Conservation (phyloP, 106 monocot species). For the Phalaenopsis aphrodite region DNA sequence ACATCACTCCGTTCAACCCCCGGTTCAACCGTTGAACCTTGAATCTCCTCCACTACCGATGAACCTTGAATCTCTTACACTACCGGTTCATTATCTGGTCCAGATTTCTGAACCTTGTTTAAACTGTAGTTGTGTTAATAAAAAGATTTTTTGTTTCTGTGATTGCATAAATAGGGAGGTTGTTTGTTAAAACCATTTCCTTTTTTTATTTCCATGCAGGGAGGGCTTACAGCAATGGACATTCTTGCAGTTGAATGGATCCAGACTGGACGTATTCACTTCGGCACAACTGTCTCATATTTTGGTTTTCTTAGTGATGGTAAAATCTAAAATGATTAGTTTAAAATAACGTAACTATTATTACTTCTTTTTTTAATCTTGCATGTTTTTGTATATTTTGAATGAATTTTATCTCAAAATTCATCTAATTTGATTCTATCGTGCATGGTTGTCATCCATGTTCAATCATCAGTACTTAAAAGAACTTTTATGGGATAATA, state of each 20-base stretch:
- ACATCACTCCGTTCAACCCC: no score
- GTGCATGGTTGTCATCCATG: background rate
- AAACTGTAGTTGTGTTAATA: background rate
- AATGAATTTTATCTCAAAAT: background rate
- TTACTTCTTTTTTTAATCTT: background rate
- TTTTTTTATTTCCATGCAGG: background rate
- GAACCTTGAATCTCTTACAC: no score
- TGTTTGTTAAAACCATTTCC: background rate
- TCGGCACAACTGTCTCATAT: constrained; percentile 12
- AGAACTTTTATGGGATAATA: background rate
- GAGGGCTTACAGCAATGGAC: constrained; percentile 15
- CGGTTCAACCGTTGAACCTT: no score
- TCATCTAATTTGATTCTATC: background rate
- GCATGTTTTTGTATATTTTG: background rate
- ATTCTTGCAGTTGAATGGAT: constrained; percentile 14
- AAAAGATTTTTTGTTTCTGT: background rate
- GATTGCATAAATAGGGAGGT: background rate
- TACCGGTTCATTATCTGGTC: no score
- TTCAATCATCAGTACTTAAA: background rate
- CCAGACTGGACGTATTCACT: constrained; percentile 14
- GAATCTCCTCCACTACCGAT: no score
- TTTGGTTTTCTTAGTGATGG: constrained; percentile 14
- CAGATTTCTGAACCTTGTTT: no score
- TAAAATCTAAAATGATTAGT: constrained; percentile 1
- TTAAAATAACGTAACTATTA: background rate